Conservation (phyloP, 2,329 filamentous ascomycete species). For the Paraphaeosphaeria sporulosa region DNA sequence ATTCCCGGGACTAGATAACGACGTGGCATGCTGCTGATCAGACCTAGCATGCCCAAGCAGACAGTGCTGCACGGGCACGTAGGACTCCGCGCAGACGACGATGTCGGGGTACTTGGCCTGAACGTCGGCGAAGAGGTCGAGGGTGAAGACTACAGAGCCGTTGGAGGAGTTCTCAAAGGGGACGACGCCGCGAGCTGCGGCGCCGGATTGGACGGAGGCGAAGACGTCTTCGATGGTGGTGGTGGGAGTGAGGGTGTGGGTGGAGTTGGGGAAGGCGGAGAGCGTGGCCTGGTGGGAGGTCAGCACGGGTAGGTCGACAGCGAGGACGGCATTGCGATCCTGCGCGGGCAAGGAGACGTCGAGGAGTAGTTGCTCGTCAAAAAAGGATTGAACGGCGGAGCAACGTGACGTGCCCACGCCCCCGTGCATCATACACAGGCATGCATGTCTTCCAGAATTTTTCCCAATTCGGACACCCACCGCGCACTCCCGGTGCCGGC, state of each 20-base stretch:
- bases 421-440: not conserved
- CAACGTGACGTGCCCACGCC: not conserved
- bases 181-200: slow-evolving; percentile 77
- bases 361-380: too few species aligned
- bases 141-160: slow-evolving; percentile 86
- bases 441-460: not conserved
- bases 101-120: slow-evolving; percentile 70
- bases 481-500: not conserved
- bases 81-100: slow-evolving; percentile 81
- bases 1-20: slow-evolving; percentile 4
- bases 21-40: slow-evolving; percentile 5
- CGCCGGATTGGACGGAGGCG: slow-evolving; percentile 72
- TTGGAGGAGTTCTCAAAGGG: slow-evolving; percentile 98
- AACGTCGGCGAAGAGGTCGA: slow-evolving; percentile 86
- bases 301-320: not conserved
- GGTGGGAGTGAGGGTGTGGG: slow-evolving; percentile 51
- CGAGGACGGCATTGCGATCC: too few species aligned
- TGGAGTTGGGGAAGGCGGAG: slow-evolving; percentile 52
- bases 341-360: too few species aligned
- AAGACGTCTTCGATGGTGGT: slow-evolving; percentile 74
- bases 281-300: slow-evolving; percentile 59
- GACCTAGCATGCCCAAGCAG: slow-evolving; percentile 65
- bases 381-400: too few species aligned
- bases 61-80: slow-evolving; percentile 88
- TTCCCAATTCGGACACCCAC: slow-evolving; percentile 6